Conservation (phyloP, 2,329 filamentous ascomycete species). For the Fusarium dimerum region DNA sequence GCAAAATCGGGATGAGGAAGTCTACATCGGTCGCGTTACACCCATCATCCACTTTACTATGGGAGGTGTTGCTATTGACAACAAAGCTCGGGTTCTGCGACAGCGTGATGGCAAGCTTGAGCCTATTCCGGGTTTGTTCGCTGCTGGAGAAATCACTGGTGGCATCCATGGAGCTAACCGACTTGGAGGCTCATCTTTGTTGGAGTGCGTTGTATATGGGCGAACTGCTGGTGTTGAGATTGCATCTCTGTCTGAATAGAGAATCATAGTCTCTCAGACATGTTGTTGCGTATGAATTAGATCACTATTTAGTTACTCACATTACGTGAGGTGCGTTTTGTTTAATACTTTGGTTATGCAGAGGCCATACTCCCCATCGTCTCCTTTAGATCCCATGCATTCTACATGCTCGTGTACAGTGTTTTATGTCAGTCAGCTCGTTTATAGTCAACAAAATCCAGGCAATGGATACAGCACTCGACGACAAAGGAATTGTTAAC, state of each 20-base stretch:
- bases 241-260: constrained; percentile 6
- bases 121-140: constrained; percentile 59
- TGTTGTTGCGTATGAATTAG: no score
- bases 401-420: no score
- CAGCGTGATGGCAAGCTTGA: constrained; percentile 34
- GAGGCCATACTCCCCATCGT: background rate
- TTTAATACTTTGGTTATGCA: background rate
- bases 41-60: constrained; percentile 68
- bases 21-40: constrained; percentile 61
- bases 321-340: constrained; percentile 22
- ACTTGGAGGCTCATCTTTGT: constrained; percentile 59
- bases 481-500: no score
- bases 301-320: constrained; percentile 14
- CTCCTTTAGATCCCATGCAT: background rate
- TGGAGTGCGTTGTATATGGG: constrained; percentile 67
- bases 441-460: no score
- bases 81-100: constrained; percentile 51
- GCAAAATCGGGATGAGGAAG: constrained; percentile 48
- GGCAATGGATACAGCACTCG: no score
- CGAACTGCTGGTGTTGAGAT: constrained; percentile 50
- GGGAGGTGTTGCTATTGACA: constrained; percentile 62
- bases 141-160: constrained; percentile 64
- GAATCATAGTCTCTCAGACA: no score
- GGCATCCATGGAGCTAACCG: constrained; percentile 65
- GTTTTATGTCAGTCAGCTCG: no score